Evolutionary conservation across 2,329 filamentous ascomycete genomes (phyloP).

Genomic region (Pyrenochaeta sp.): DNA sequence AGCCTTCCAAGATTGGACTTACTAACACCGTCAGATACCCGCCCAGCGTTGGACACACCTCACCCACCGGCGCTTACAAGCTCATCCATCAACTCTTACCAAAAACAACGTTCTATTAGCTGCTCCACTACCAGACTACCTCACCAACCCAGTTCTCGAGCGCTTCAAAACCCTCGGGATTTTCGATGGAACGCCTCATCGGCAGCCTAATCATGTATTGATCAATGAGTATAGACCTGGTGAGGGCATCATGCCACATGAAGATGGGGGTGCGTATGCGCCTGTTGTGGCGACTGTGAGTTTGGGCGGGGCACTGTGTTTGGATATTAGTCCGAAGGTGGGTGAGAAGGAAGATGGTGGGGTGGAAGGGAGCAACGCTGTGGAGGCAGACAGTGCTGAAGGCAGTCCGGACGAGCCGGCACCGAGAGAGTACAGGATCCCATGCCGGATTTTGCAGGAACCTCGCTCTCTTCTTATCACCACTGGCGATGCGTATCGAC

Average conservation of each 20-base stretch:
- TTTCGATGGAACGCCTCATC: slow-evolving; percentile 73
- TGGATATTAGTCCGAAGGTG: slow-evolving; percentile 71
- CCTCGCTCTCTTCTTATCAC: slow-evolving; percentile 81
- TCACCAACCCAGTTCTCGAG: slow-evolving; percentile 73
- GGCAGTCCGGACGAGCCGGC: background rate
- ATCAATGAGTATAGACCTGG: slow-evolving; percentile 91
- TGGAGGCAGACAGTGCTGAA: background rate
- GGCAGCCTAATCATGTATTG: slow-evolving; percentile 85
- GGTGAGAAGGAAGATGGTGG: slow-evolving; percentile 59
- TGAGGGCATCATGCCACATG: slow-evolving; percentile 96
- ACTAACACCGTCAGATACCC: slow-evolving; percentile 50
- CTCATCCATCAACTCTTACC: slow-evolving; percentile 85
- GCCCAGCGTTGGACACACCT: slow-evolving; percentile 80
- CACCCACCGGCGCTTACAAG: slow-evolving; percentile 88
- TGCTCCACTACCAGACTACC: slow-evolving; percentile 77
- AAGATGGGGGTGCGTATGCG: slow-evolving; percentile 88
- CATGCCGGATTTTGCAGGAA: slow-evolving; percentile 77
- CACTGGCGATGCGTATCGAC: slow-evolving; percentile 71
- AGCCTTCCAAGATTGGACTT: no score
- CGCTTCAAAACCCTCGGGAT: slow-evolving; percentile 60
- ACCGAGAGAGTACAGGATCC: slow-evolving; percentile 19
- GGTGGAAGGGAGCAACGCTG: slow-evolving; percentile 35
- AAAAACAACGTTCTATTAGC: slow-evolving; percentile 75
- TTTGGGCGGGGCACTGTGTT: slow-evolving; percentile 77
- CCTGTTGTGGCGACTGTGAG: slow-evolving; percentile 91